These are phyloP conservation scores for Diaporthe sp. DNA, from an alignment of 2,329 filamentous ascomycete species.

Conservation along the genomic window DNA sequence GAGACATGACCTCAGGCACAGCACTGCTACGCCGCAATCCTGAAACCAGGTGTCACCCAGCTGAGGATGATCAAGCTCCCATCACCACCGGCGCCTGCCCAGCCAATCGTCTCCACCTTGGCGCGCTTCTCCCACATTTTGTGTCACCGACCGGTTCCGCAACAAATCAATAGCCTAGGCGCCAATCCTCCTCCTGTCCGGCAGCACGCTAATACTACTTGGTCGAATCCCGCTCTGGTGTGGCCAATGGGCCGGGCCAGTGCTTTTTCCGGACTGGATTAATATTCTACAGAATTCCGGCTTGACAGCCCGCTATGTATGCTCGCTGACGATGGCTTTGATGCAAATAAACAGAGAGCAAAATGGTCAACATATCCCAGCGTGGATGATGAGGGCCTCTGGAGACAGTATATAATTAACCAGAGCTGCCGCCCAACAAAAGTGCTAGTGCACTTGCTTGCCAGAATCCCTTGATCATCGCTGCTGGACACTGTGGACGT, in stretches of 20 bases:
- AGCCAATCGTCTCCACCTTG: conserved; percentile 1
- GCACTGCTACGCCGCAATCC: conserved; percentile 21
- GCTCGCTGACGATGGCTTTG: not conserved
- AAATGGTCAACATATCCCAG: not conserved
- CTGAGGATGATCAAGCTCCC: conserved; percentile 7
- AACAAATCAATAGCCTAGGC: not conserved
- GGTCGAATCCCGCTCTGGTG: not conserved
- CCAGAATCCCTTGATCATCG: not conserved
- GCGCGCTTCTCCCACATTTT: conserved; percentile 7
- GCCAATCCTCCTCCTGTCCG: not conserved
- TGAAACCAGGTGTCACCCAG: conserved; percentile 20
- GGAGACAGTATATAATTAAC: not conserved
- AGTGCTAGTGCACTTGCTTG: not conserved
- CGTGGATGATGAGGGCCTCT: not conserved
- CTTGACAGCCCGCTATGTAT: not conserved
- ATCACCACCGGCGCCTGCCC: not conserved
- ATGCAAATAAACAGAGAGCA: not conserved
- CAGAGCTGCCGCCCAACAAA: not conserved
- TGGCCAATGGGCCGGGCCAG: not conserved
- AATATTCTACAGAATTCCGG: not conserved
- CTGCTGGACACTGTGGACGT: not conserved
- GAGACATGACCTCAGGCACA: not conserved
- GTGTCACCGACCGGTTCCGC: not conserved
- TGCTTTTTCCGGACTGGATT: not conserved
- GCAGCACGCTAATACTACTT: not conserved